A percentile compares a stretch with the other conserved stretches of the same genome.
Conservation (phyloP, 2,329 filamentous ascomycete species). For the Cercospora nicotianae region DNA sequence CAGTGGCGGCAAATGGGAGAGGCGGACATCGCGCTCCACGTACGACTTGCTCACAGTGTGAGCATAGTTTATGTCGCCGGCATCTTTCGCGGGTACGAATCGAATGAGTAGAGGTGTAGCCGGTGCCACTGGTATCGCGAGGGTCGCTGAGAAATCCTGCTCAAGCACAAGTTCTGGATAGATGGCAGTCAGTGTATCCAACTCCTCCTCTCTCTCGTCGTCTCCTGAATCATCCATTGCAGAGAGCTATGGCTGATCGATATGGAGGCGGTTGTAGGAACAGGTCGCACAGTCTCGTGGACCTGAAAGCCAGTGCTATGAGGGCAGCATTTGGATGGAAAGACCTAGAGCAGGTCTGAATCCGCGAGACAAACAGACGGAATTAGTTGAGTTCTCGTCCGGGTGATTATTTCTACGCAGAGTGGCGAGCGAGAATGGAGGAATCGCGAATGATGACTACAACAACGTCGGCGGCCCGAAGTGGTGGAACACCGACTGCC, state of each 20-base stretch:
- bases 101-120: constrained; percentile 50
- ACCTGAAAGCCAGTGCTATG: constrained; percentile 31
- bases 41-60: constrained; percentile 14
- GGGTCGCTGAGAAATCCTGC: constrained; percentile 50
- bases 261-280: neutral
- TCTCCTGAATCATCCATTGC: constrained; percentile 17
- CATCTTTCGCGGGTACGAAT: constrained; percentile 28
- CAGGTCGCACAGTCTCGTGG: constrained; percentile 26
- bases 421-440: constrained; percentile 4
- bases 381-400: neutral
- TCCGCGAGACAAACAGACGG: neutral
- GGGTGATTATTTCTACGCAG: neutral
- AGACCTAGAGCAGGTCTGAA: constrained; percentile 14
- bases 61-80: constrained; percentile 14
- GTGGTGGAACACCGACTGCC: constrained; percentile 6
- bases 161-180: constrained; percentile 60
- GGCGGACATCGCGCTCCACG: constrained; percentile 45
- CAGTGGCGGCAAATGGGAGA: constrained; percentile 60
- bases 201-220: constrained; percentile 61
- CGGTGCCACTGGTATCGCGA: constrained; percentile 59
- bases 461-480: constrained; percentile 2
- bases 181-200: constrained; percentile 61
- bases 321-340: constrained; percentile 24
- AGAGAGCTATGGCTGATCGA: neutral
- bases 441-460: constrained; percentile 16